Evolutionary conservation across 306 rosid genomes (phyloP), one percentile per base, ranked within the genome.

Genomic region (Citrullus mucosospermus): DNA sequence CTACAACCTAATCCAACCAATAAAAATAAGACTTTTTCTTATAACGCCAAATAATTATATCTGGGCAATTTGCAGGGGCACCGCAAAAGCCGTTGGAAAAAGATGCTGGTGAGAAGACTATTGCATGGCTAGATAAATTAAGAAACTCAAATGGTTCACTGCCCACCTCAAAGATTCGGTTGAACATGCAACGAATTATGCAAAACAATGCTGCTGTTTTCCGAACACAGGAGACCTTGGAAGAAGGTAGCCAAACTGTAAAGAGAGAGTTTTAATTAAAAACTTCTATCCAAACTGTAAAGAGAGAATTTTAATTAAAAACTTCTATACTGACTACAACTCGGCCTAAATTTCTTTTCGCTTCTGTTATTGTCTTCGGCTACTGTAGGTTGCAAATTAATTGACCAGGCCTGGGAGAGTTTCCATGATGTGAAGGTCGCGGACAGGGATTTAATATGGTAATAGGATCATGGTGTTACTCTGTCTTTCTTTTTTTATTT

Each of bases 181-280:
- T 95, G 85, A 90, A 95, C 85, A 92, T 95, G 99, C 99, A 95
- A 82, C 88, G 96, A n/a, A 22, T 89, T 20, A 95, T 95, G 99
- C 99, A 95, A 90, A 95, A 48, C 77, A 91, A 95, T 83, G 99
- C 97, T 81, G 97, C 99, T 83, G 99, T 95, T 62, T 95, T 95
- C 88, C 99, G 99, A 54, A 92, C 97, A 46, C 96, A 91, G 78
- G 99, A 95, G 81, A 92, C 96, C 46, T 85, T 95, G 81, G 92
- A 84, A 87, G 99, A 94, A 88, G 98, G 98, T 93, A 84, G 28
- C 75, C 68, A 48, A 73, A 73, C 44, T 32, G 30, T 28, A 50
- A 8, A 30, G 44, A 72, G 20, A 65, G 12, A 41, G 32, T 6
- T 51, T 46, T 51, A 30, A 0, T 32, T 73, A 16, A 8, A 1